Evolutionary conservation across 768 basidiomycete species (phyloP).

Genomic region (Russula vinacea): DNA sequence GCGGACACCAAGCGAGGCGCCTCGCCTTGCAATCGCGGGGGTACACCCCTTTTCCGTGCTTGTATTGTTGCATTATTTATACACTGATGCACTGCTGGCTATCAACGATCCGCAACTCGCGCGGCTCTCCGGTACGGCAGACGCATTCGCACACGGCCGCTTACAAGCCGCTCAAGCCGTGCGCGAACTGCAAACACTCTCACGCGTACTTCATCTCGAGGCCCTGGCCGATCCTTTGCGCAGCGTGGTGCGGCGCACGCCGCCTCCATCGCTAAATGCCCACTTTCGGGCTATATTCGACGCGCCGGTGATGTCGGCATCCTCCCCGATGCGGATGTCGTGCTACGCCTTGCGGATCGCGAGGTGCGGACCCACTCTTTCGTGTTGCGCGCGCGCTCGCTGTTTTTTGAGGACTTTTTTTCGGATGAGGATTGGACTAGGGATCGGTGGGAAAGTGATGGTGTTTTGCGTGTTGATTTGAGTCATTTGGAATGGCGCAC

Average conservation of each 20-base stretch:
- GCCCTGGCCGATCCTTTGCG: conserved; percentile 54
- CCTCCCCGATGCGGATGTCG: conserved; percentile 71
- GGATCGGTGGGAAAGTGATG: conserved; percentile 51
- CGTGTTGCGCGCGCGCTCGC: conserved; percentile 77
- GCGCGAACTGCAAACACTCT: conserved; percentile 57
- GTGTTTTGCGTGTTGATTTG: conserved; percentile 63
- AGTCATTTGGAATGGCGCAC: conserved; percentile 67
- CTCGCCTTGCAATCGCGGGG: conserved; percentile 47
- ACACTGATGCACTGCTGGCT: conserved; percentile 77
- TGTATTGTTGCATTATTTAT: conserved; percentile 80
- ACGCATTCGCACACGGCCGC: conserved; percentile 41
- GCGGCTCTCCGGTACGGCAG: conserved; percentile 38
- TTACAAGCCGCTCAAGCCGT: conserved; percentile 51
- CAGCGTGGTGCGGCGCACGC: conserved; percentile 55
- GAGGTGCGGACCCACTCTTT: conserved; percentile 66
- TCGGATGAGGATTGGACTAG: conserved; percentile 77
- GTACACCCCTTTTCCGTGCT: conserved; percentile 66
- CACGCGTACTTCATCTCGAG: conserved; percentile 56
- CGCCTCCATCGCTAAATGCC: conserved; percentile 45
- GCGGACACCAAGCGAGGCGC: conserved; percentile 15
- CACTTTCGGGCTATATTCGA: conserved; percentile 53
- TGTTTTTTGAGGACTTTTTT: conserved; percentile 83
- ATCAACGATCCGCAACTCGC: conserved; percentile 79
- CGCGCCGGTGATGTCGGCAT: conserved; percentile 32
- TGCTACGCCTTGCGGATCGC: conserved; percentile 65